Evolutionary conservation across 768 basidiomycete species (phyloP).

Genomic region (Auricularia sp.): DNA sequence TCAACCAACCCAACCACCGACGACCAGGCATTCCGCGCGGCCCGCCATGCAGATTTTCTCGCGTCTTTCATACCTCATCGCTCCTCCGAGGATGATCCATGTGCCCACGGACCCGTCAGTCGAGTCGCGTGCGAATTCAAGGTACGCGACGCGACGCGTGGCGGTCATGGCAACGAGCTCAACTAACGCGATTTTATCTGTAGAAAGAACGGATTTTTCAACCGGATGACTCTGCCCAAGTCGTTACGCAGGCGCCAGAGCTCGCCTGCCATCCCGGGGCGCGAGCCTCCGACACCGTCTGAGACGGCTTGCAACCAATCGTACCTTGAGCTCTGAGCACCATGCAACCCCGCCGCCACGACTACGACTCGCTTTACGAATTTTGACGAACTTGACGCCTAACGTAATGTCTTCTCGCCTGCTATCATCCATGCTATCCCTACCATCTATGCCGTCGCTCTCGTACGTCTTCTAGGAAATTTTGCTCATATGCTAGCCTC

Average conservation of each 20-base stretch:
- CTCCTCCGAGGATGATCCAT: background rate
- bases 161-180: no score
- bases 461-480: no score
- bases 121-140: background rate
- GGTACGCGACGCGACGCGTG: no score
- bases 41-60: background rate
- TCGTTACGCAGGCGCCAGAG: background rate
- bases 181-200: no score
- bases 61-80: background rate
- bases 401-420: no score
- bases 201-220: background rate
- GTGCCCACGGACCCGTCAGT: background rate
- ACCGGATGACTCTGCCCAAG: background rate
- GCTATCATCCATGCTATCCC: no score
- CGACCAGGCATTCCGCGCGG: background rate
- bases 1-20: no score
- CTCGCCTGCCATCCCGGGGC: background rate
- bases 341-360: no score
- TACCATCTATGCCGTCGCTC: no score
- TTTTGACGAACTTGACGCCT: no score
- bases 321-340: background rate
- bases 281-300: background rate
- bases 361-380: no score
- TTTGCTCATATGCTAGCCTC: no score
- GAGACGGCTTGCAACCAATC: background rate